Percentiles rank a stretch among this genome's conserved stretches.
phyloP scores from a whole-genome alignment of 768 basidiomycete genomes.

The Russula brevipes region DNA sequence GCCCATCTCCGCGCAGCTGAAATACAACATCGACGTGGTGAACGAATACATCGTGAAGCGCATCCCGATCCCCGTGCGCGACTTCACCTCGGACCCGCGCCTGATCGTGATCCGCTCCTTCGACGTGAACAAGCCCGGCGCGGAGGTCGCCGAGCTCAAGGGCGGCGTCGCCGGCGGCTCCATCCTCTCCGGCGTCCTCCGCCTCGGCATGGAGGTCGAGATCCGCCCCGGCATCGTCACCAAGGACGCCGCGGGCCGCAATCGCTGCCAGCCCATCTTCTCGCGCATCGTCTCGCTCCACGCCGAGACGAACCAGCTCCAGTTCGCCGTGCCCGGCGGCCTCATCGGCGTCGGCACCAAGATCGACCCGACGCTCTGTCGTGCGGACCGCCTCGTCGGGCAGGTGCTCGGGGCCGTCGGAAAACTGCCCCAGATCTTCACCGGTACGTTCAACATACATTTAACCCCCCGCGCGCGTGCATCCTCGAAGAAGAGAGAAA shows the following conservation, averaged over 20 bases:
- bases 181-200: conserved; percentile 87
- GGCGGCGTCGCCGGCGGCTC: conserved; percentile 98
- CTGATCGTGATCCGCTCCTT: conserved; percentile 99
- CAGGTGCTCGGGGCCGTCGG: conserved; percentile 95
- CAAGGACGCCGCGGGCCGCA: conserved; percentile 85
- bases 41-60: conserved; percentile 98
- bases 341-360: conserved; percentile 97
- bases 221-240: conserved; percentile 97
- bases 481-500: too few species aligned
- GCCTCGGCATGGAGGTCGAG: conserved; percentile 89
- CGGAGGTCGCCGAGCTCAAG: conserved; percentile 94
- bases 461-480: too few species aligned
- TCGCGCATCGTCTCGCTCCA: conserved; percentile 85
- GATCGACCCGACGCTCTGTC: conserved; percentile 93
- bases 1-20: conserved; percentile 96
- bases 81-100: conserved; percentile 86
- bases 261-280: conserved; percentile 90
- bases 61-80: conserved; percentile 90
- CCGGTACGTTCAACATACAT: conserved; percentile 45
- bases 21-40: conserved; percentile 99
- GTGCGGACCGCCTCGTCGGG: conserved; percentile 94
- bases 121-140: conserved; percentile 98
- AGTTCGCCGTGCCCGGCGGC: conserved; percentile 96
- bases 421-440: conserved; percentile 89
- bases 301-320: conserved; percentile 90